phyloP scores from a whole-genome alignment of 2,329 filamentous ascomycete genomes.

The Neonectria magnoliae region DNA sequence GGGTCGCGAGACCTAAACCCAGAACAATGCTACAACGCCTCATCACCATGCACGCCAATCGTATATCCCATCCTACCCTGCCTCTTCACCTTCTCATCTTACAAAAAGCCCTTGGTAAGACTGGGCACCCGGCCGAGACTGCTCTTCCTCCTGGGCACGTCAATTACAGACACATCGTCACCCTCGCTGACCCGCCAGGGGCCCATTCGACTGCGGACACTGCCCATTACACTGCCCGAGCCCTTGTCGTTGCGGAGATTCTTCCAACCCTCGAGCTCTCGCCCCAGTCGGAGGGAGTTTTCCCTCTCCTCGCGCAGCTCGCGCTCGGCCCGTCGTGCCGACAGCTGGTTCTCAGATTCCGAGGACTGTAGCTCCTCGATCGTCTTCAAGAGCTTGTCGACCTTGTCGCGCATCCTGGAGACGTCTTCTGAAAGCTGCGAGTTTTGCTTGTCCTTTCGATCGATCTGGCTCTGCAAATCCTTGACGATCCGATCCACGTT shows the following conservation, averaged over 20 bases:
- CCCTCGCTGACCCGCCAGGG: slow-evolving; percentile 51
- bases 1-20: slow-evolving; percentile 21
- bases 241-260: slow-evolving; percentile 75
- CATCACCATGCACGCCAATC: slow-evolving; percentile 26
- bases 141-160: slow-evolving; percentile 72
- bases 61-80: slow-evolving; percentile 31
- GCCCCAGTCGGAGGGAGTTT: slow-evolving; percentile 81
- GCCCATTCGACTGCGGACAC: slow-evolving; percentile 49
- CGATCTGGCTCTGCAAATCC: slow-evolving; percentile 90
- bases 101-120: slow-evolving; percentile 83
- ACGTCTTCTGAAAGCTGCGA: slow-evolving; percentile 84
- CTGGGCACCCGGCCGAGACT: slow-evolving; percentile 72
- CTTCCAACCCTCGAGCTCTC: slow-evolving; percentile 88
- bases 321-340: slow-evolving; percentile 85
- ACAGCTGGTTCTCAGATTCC: slow-evolving; percentile 83
- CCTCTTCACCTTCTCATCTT: slow-evolving; percentile 30
- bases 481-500: slow-evolving; percentile 95
- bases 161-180: slow-evolving; percentile 55
- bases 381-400: slow-evolving; percentile 85
- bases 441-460: slow-evolving; percentile 91
- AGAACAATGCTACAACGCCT: slow-evolving; percentile 41
- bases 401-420: slow-evolving; percentile 85
- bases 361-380: slow-evolving; percentile 94
- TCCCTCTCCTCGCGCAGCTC: slow-evolving; percentile 91
- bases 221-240: slow-evolving; percentile 58